These are phyloP conservation scores for Colletotrichum ledebouriae DNA, from an alignment of 2,329 filamentous ascomycete species.

Conservation along the genomic window DNA sequence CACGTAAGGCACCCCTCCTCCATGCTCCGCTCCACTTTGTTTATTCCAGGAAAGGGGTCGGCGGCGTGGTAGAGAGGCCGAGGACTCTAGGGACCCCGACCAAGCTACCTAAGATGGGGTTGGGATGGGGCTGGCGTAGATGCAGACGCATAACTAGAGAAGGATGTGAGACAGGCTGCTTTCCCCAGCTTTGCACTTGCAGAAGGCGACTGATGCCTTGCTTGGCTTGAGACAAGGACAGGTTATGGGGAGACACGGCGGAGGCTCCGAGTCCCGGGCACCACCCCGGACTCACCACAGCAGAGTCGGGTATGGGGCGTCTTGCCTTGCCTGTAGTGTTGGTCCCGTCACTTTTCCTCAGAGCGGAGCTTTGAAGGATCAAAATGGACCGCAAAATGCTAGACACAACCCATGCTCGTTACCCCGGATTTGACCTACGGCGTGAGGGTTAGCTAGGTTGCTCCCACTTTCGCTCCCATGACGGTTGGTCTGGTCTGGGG, in stretches of 20 bases:
- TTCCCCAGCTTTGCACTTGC: constrained; percentile 7
- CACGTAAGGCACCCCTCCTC: constrained; percentile 28
- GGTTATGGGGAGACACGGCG: not conserved
- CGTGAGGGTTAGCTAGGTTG: not conserved
- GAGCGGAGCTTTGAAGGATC: not conserved
- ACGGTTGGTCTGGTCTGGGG: constrained; percentile 26
- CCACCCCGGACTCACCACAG: not conserved
- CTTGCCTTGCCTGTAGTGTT: not conserved
- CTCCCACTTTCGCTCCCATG: constrained; percentile 2
- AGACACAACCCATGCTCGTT: constrained; percentile 7
- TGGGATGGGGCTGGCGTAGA: constrained; percentile 17
- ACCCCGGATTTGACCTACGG: constrained; percentile 25
- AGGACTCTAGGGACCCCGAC: constrained; percentile 23
- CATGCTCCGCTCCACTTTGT: constrained; percentile 21
- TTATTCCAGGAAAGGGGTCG: constrained; percentile 10
- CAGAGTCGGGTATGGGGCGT: not conserved
- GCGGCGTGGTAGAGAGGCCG: constrained; percentile 13
- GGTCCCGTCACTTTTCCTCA: constrained; percentile 4
- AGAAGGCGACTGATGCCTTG: constrained; percentile 9
- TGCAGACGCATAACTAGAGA: constrained; percentile 4
- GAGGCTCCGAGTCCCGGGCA: constrained; percentile 10
- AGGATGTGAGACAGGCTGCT: constrained; percentile 14
- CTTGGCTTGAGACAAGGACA: constrained; percentile 1
- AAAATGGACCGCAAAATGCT: not conserved
- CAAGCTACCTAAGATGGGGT: constrained; percentile 9